Evolutionary conservation across 2,329 filamentous ascomycete genomes (phyloP).

Genomic region (Nemania serpens): DNA sequence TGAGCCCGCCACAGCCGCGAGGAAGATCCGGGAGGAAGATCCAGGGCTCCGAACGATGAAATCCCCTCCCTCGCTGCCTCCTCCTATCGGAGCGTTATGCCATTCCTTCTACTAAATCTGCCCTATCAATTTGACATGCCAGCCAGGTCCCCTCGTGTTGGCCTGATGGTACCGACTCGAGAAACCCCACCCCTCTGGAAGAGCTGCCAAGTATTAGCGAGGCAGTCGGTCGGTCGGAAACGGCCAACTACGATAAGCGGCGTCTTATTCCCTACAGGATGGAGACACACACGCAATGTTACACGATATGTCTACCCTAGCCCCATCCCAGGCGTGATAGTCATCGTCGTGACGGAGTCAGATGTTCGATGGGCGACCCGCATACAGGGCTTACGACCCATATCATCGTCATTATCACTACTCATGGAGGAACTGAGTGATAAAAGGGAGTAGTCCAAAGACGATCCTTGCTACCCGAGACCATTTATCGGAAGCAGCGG

Average conservation of each 20-base stretch:
- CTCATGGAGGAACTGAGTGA: no score
- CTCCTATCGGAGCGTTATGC: neutral
- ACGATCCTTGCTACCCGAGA: constrained; percentile 20
- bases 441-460: constrained; percentile 1
- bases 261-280: constrained; percentile 4
- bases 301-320: constrained; percentile 3
- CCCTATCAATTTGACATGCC: no score
- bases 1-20: neutral
- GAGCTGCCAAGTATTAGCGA: no score
- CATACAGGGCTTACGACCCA: constrained; percentile 16
- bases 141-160: no score
- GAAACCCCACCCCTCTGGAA: no score
- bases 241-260: neutral
- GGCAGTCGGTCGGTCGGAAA: neutral
- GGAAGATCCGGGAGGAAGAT: no score
- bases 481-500: constrained; percentile 19
- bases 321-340: constrained; percentile 12
- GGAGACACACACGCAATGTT: neutral
- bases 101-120: no score
- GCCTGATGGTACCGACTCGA: no score
- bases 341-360: constrained; percentile 16
- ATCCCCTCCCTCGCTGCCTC: constrained; percentile 1
- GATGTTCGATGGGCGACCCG: constrained; percentile 14
- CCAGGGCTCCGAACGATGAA: no score
- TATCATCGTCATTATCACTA: neutral